Percentiles rank a stretch among this genome's conserved stretches.
Conservation (phyloP, 2,329 filamentous ascomycete genomes). For the Gremmenia infestans region DNA sequence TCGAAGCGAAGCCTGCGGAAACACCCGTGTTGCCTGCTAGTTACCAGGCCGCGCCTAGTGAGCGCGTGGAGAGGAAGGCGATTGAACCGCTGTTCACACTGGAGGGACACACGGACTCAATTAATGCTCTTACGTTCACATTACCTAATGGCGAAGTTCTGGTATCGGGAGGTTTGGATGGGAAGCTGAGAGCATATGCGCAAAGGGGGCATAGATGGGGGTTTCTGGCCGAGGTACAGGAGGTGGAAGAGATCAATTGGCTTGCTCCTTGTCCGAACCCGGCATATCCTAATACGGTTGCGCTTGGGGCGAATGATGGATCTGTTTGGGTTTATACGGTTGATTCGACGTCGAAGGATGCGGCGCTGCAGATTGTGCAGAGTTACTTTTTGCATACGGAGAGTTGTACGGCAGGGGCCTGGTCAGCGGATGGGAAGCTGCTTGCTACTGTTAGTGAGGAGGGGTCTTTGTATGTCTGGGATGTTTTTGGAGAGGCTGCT, state of each 20-base stretch:
- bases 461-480: slow-evolving; percentile 84
- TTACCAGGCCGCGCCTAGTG: slow-evolving; percentile 63
- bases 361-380: slow-evolving; percentile 75
- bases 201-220: slow-evolving; percentile 9
- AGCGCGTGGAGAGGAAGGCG: slow-evolving; percentile 51
- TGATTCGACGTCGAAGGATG: slow-evolving; percentile 55
- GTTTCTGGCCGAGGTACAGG: slow-evolving; percentile 57
- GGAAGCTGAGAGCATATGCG: slow-evolving; percentile 51
- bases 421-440: slow-evolving; percentile 82
- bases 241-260: slow-evolving; percentile 97
- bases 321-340: slow-evolving; percentile 96
- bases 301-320: slow-evolving; percentile 83
- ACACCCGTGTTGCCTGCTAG: slow-evolving; percentile 70
- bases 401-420: slow-evolving; percentile 81
- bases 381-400: slow-evolving; percentile 88
- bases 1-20: slow-evolving; percentile 64
- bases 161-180: slow-evolving; percentile 84
- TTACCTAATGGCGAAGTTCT: slow-evolving; percentile 77
- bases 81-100: slow-evolving; percentile 66
- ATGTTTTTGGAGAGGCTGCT: slow-evolving; percentile 40
- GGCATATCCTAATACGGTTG: slow-evolving; percentile 72
- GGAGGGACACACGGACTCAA: slow-evolving; percentile 87
- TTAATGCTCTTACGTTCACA: slow-evolving; percentile 83
- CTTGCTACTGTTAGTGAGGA: slow-evolving; percentile 89
- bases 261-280: slow-evolving; percentile 68